Percentiles rank a stretch among this genome's conserved stretches.
Conservation (phyloP, 345 rosid species). For the Jatropha curcas region DNA sequence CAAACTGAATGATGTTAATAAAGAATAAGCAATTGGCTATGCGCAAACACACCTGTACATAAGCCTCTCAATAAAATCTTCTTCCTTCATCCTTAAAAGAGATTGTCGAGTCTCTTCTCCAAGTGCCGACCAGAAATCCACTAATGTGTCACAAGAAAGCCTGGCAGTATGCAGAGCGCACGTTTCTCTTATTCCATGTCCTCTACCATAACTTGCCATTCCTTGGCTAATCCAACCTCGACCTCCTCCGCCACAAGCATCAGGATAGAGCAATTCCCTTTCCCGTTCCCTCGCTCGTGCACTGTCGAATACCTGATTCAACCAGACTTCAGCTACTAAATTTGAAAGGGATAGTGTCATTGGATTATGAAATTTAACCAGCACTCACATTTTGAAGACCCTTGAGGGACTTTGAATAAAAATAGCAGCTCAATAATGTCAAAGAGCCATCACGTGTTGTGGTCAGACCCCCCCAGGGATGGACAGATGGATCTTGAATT, state of each 20-base stretch:
- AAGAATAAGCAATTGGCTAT: conserved; percentile 26
- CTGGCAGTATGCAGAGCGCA: conserved; percentile 93
- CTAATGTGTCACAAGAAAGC: conserved; percentile 86
- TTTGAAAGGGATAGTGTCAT: conserved; percentile 2
- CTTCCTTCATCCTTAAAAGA: conserved; percentile 95
- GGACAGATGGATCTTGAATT: conserved; percentile 72
- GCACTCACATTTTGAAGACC: conserved; percentile 76
- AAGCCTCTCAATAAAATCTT: conserved; percentile 93
- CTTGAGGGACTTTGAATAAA: conserved; percentile 65
- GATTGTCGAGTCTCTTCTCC: conserved; percentile 84
- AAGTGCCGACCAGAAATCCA: conserved; percentile 92
- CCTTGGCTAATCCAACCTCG: conserved; percentile 98
- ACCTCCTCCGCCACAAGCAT: conserved; percentile 98
- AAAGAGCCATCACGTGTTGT: conserved; percentile 75
- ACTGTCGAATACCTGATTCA: conserved; percentile 84
- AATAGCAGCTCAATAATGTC: conserved; percentile 78
- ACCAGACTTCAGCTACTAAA: conserved; percentile 40
- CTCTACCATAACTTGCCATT: conserved; percentile 73
- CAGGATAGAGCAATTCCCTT: conserved; percentile 92
- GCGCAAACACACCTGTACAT: conserved; percentile 73
- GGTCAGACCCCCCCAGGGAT: conserved; percentile 95
- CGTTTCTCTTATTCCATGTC: conserved; percentile 89
- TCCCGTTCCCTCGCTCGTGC: conserved; percentile 89
- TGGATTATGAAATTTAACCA: neutral
- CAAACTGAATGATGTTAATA: conserved; percentile 14